Evolutionary conservation across 805 yeast species (phyloP).

Genomic region (Nakazawaea anatomiae): DNA sequence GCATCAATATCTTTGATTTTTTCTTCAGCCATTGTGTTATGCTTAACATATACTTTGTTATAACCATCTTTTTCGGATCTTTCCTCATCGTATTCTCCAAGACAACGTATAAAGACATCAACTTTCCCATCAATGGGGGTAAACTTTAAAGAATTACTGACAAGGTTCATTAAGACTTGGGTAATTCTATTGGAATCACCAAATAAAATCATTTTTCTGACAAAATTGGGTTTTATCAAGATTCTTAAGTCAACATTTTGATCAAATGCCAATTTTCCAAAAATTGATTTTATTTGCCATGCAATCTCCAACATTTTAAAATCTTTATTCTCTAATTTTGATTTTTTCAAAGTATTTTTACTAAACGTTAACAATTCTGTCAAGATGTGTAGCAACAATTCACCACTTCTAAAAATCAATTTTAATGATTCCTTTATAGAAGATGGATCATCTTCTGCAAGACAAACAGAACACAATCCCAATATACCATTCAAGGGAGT

Average conservation of each 20-base stretch:
- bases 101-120: slow-evolving; percentile 50
- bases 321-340: slow-evolving; percentile 77
- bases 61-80: slow-evolving; percentile 36
- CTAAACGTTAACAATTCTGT: slow-evolving; percentile 89
- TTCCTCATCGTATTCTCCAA: slow-evolving; percentile 65
- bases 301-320: slow-evolving; percentile 79
- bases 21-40: slow-evolving; percentile 3
- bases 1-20: background rate
- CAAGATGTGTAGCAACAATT: slow-evolving; percentile 76
- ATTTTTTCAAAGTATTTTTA: slow-evolving; percentile 81
- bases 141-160: slow-evolving; percentile 85
- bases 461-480: slow-evolving; percentile 91
- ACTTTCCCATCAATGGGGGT: slow-evolving; percentile 88
- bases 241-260: slow-evolving; percentile 67
- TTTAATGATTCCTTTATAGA: slow-evolving; percentile 72
- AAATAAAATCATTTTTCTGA: slow-evolving; percentile 58
- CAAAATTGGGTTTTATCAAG: slow-evolving; percentile 52
- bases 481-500: slow-evolving; percentile 95
- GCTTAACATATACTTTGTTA: slow-evolving; percentile 39
- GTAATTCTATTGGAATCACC: slow-evolving; percentile 90
- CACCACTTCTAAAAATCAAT: slow-evolving; percentile 87
- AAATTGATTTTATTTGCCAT: slow-evolving; percentile 78
- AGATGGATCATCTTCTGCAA: slow-evolving; percentile 71
- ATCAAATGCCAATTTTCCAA: slow-evolving; percentile 72
- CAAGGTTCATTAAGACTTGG: slow-evolving; percentile 89